Evolutionary conservation across 2,329 filamentous ascomycete species (phyloP), one percentile per base, ranked within the genome.

Genomic region (Ophiobolus disseminans): DNA sequence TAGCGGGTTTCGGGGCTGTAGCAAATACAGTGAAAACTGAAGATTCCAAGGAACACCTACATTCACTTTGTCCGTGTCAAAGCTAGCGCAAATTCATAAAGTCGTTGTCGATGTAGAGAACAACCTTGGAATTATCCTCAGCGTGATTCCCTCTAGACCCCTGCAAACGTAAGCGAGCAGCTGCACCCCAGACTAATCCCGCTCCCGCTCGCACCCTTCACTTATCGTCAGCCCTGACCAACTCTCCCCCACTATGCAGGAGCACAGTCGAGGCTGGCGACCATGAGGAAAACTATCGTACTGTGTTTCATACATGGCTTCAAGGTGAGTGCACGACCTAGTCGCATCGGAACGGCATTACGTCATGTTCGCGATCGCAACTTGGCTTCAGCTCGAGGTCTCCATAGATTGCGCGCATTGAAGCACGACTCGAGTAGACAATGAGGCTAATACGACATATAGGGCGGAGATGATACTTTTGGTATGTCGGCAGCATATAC

Each of bases 221-320:
- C 48, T 30, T 30, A 40, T 35, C 44, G 40, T 42, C 37, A 42
- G 38, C 36, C 40, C 28, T 43, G n/a, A 31, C n/a, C 40, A 25
- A 32, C 23, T 21, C 30, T 20, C 30, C 53, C 53, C 55, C 48
- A 50, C 55, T 45, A 73, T 73, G 70, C 62, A 67, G 70, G 68
- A 64, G 62, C 60, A 67, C 42, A 62, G 64, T 57, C 58, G 46
- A 53, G 57, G 59, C 26, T 30, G 47, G 45, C 46, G 65, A 83
- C 74, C 50, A 87, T 86, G 83, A 89, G 87, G 79, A 91, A 90
- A 76, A 94, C 89, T 49, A 75, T 95, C 28, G 75, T 95, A 30
- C 76, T 95, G 50, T 89, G 88, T 68, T 94, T 94, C 73, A 90
- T 94, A 53, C 90, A 95, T 73, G 90, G 90, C 69, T 95, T 95